Base-by-base conservation (phyloP, 108 stramenopile genomes). In the Pseudonitzschia pungens region DNA sequence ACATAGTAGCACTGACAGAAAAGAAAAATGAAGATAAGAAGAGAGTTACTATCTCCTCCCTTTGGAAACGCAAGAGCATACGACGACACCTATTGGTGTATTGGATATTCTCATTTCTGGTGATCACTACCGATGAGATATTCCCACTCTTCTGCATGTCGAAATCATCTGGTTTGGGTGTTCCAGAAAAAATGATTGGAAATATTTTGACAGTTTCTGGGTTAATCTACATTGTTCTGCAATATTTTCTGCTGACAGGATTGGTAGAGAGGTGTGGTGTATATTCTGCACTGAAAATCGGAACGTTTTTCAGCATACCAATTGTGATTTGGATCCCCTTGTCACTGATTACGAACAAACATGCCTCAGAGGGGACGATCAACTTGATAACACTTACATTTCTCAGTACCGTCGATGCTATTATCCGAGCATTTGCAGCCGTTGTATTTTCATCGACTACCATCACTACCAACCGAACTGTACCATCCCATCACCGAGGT, bases 121-220 rank as follows among this genome's bases (percentile, higher is more conserved):
- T 70, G 16, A 70, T 85, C n/a, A 48, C 63, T 22, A 59, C 85
- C 0, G 88, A 85, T 67, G 91, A 92, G 72, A 70, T 74, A 20
- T 89, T 92, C 65, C 91, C 91, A 5, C 77, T 92, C 1, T 92
- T 82, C 72, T 86, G 86, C 52, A 89, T 92, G 31, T 85, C 88
- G 26, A 63, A 75, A 53, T 54, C 67, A 12, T 80, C 76, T 68
- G 90, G 90, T 8, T 65, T 88, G 59, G 85, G 76, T n/a, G 40
- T 92, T 53, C 59, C 79, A 32, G 91, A 92, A 75, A 69, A 79
- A 51, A 73, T 72, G 7, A 92, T 92, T 59, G 91, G 91, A 1
- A 67, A 74, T 51, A 86, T 92, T 21, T 40, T 89, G 48, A 84
- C 91, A 1, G 32, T 27, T 11, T 44, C 83, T 32, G 91, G 91